Percentiles rank a stretch among this genome's conserved stretches.
phyloP scores from a whole-genome alignment of 2,329 filamentous ascomycete genomes.

The Mycogone perniciosa region DNA sequence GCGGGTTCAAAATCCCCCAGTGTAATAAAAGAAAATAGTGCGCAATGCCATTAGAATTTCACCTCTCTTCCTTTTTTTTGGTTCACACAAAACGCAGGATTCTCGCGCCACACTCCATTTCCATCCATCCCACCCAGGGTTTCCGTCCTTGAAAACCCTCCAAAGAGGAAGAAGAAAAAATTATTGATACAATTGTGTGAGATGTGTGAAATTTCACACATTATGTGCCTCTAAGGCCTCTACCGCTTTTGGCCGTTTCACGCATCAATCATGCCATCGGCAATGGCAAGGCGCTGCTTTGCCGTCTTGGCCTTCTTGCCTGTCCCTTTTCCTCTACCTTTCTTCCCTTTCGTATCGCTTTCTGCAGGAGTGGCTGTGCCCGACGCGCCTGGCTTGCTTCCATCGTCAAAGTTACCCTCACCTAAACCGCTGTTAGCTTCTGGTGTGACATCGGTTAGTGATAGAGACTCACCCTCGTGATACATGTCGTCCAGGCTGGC shows the following conservation, averaged over 20 bases:
- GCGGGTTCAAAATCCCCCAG: no score
- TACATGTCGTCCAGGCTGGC: slow-evolving; percentile 94
- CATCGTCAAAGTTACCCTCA: slow-evolving; percentile 93
- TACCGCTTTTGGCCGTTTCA: slow-evolving; percentile 10
- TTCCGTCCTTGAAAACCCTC: neutral
- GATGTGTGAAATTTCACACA: slow-evolving; percentile 1
- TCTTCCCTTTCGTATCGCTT: slow-evolving; percentile 44
- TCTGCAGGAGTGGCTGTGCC: slow-evolving; percentile 78
- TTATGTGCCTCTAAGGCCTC: neutral
- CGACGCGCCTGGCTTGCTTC: slow-evolving; percentile 60
- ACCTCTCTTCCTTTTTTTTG: neutral
- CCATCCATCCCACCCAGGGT: neutral
- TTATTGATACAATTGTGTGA: slow-evolving; percentile 6
- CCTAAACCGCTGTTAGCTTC: slow-evolving; percentile 49
- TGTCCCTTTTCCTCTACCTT: slow-evolving; percentile 49
- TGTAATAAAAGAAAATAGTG: no score
- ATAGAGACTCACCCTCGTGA: slow-evolving; percentile 75
- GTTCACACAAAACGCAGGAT: neutral
- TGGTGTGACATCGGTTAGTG: neutral
- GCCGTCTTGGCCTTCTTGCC: slow-evolving; percentile 58
- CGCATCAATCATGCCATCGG: slow-evolving; percentile 46
- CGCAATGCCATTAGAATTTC: no score
- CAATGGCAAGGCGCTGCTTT: slow-evolving; percentile 62
- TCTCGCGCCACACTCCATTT: neutral
- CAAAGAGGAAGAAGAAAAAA: neutral